A percentile compares a stretch with the other conserved stretches of the same genome.
phyloP scores from a whole-genome alignment of 768 basidiomycete genomes.

The Suillus paluster region DNA sequence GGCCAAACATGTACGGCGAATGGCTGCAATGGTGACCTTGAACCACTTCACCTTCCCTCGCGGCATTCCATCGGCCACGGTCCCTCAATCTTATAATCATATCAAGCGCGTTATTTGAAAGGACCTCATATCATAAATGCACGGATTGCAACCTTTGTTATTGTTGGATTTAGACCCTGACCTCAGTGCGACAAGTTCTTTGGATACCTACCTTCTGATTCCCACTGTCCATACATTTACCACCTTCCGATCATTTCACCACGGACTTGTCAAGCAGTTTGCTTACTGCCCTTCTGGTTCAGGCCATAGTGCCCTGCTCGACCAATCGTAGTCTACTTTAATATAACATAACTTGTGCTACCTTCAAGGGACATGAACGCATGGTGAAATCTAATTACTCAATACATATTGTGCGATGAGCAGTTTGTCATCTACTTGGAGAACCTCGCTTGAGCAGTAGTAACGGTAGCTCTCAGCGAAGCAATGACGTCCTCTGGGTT shows the following conservation, averaged over 20 bases:
- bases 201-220: conserved; percentile 29
- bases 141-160: conserved; percentile 30
- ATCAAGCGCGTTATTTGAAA: conserved; percentile 29
- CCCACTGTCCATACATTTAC: conserved; percentile 29
- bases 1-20: conserved; percentile 96
- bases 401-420: neutral
- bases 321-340: conserved; percentile 33
- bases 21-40: conserved; percentile 54
- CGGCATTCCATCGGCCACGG: conserved; percentile 15
- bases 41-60: conserved; percentile 13
- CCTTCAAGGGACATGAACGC: conserved; percentile 2
- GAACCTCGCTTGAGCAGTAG: conserved; percentile 62
- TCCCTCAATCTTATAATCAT: conserved; percentile 34
- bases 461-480: conserved; percentile 69
- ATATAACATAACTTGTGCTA: conserved; percentile 23
- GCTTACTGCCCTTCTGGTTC: conserved; percentile 17
- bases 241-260: conserved; percentile 21
- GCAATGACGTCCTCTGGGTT: conserved; percentile 80
- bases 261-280: conserved; percentile 21
- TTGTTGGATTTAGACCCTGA: conserved; percentile 36
- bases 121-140: conserved; percentile 32
- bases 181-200: conserved; percentile 28
- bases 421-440: conserved; percentile 13
- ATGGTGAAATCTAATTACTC: conserved; percentile 3
- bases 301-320: conserved; percentile 22